Evolutionary conservation across 257 asterid species (phyloP).

Genomic region (Fraxinus excelsior): DNA sequence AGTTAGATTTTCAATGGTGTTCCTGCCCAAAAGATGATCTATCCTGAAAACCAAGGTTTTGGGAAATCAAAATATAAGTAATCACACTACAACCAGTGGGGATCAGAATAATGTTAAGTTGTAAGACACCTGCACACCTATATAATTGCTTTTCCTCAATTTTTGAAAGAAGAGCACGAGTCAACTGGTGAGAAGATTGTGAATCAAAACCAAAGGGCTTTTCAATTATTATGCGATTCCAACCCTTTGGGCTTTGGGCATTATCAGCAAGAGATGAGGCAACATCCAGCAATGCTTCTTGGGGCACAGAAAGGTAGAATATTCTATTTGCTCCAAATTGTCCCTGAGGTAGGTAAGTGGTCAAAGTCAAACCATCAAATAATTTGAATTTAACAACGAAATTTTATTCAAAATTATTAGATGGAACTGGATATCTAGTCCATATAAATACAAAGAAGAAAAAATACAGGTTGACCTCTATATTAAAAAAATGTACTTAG

Average conservation of each 20-base stretch:
- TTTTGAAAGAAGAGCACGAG: slow-evolving; percentile 38
- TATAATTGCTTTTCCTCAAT: slow-evolving; percentile 50
- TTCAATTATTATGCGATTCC: slow-evolving; percentile 54
- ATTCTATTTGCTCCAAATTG: slow-evolving; percentile 46
- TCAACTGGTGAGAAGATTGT: slow-evolving; percentile 44
- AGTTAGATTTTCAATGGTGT: slow-evolving; percentile 53
- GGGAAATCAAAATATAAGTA: neutral
- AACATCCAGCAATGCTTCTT: slow-evolving; percentile 49
- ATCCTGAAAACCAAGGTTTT: slow-evolving; percentile 39
- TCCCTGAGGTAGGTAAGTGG: slow-evolving; percentile 37
- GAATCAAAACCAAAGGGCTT: slow-evolving; percentile 53
- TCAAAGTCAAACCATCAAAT: slow-evolving; percentile 23
- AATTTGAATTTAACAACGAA: neutral
- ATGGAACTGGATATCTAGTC: neutral
- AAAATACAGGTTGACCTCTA: slow-evolving; percentile 7
- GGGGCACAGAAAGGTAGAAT: slow-evolving; percentile 57
- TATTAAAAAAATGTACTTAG: neutral
- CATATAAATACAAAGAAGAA: neutral
- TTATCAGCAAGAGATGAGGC: slow-evolving; percentile 44
- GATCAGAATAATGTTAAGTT: slow-evolving; percentile 3
- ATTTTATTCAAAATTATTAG: neutral
- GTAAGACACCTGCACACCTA: slow-evolving; percentile 31
- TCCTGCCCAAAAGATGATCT: slow-evolving; percentile 62
- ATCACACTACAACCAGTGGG: neutral
- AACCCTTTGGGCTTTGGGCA: slow-evolving; percentile 52